These are phyloP conservation scores for Tuber umbilicatum DNA, from an alignment of 495 filamentous ascomycete species.

Conservation along the genomic window DNA sequence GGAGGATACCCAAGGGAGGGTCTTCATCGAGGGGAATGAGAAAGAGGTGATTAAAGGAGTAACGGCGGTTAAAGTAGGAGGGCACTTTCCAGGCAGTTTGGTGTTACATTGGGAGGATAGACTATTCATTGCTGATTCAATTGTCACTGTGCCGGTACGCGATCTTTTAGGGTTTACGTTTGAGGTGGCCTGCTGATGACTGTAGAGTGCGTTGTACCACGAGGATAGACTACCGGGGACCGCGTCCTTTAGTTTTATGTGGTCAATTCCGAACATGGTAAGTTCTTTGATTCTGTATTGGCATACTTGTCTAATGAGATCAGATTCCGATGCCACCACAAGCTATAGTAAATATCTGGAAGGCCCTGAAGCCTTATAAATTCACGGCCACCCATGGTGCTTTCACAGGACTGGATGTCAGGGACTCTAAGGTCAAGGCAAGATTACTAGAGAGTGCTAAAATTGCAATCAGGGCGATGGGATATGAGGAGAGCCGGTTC, in stretches of 20 bases:
- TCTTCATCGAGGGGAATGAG: conserved; percentile 45
- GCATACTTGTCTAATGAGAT: conserved; percentile 1
- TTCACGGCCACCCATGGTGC: conserved; percentile 62
- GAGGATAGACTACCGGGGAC: conserved; percentile 51
- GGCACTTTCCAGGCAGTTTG: conserved; percentile 68
- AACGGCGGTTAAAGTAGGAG: conserved; percentile 60
- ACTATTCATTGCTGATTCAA: conserved; percentile 64
- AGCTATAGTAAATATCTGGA: conserved; percentile 53
- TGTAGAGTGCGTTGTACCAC: conserved; percentile 42
- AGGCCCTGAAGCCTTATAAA: conserved; percentile 50
- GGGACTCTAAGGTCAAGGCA: conserved; percentile 52
- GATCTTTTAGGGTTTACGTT: conserved; percentile 38
- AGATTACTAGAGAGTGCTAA: conserved; percentile 69
- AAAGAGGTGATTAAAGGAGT: conserved; percentile 50
- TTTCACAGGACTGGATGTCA: conserved; percentile 56
- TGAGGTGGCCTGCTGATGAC: neutral
- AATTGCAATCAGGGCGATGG: conserved; percentile 58
- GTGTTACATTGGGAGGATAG: conserved; percentile 54
- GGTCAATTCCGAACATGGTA: conserved; percentile 67
- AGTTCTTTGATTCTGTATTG: neutral
- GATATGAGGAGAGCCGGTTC: conserved; percentile 49
- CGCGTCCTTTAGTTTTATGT: conserved; percentile 66
- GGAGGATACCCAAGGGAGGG: conserved; percentile 41
- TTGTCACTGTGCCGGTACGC: conserved; percentile 56
- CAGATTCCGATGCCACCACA: conserved; percentile 58